A percentile compares a stretch with the other conserved stretches of the same genome.
These are phyloP conservation scores for Acanthamoeba sp. DNA, from an alignment of 208 protist genomes.

Conservation along the genomic window DNA sequence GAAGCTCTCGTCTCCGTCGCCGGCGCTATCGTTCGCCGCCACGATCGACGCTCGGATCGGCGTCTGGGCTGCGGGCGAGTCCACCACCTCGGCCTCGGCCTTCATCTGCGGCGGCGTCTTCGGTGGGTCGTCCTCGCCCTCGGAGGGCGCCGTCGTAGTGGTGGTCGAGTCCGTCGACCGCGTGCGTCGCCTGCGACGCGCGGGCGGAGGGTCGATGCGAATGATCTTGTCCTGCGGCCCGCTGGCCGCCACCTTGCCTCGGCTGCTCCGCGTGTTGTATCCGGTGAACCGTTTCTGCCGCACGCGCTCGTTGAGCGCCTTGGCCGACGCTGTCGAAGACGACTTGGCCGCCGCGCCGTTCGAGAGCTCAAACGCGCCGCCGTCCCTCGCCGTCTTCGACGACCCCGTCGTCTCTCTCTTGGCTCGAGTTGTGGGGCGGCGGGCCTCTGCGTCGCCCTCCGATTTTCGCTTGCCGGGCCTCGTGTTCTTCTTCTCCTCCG, in stretches of 20 bases:
- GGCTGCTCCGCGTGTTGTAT: slow-evolving; percentile 11
- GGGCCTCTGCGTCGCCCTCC: not conserved
- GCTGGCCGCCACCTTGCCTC: not conserved
- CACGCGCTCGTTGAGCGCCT: not conserved
- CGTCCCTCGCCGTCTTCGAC: too few relatives aligned
- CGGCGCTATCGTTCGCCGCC: not conserved
- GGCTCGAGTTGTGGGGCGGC: too few relatives aligned
- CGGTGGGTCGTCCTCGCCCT: not conserved
- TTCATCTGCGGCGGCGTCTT: not conserved
- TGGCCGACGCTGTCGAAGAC: not conserved
- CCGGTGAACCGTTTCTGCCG: not conserved
- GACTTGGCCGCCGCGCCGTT: not conserved
- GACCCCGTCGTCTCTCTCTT: too few relatives aligned
- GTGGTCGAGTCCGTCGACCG: not conserved
- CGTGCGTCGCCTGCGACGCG: not conserved
- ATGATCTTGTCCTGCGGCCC: slow-evolving; percentile 10
- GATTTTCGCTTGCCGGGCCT: not conserved
- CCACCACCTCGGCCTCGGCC: slow-evolving; percentile 9
- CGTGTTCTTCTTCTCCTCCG: not conserved
- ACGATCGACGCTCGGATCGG: not conserved
- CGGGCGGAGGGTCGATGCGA: slow-evolving; percentile 14
- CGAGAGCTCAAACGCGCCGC: not conserved
- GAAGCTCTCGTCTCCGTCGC: slow-evolving; percentile 9
- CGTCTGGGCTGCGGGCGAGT: not conserved
- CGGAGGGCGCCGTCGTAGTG: too few relatives aligned